Percentiles rank a stretch among this genome's conserved stretches.
phyloP scores from a whole-genome alignment of 768 basidiomycete species.

The Boletus rubropictus region DNA sequence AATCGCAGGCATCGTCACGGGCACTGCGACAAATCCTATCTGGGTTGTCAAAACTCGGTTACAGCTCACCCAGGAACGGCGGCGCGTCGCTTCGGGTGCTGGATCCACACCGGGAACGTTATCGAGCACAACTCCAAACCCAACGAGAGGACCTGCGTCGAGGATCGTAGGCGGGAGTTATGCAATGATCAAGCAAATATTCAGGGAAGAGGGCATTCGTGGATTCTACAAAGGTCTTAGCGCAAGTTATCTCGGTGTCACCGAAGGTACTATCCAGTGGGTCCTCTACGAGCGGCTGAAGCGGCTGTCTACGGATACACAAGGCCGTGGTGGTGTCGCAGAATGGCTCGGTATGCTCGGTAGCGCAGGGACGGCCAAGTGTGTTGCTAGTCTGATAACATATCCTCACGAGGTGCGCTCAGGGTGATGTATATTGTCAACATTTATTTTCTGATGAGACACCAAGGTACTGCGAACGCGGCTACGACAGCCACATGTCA shows the following conservation, averaged over 20 bases:
- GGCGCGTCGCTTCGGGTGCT: conserved; percentile 5
- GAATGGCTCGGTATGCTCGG: conserved; percentile 83
- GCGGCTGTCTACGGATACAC: conserved; percentile 47
- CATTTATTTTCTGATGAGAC: conserved; percentile 1
- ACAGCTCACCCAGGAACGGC: conserved; percentile 53
- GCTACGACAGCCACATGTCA: conserved; percentile 78
- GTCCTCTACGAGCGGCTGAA: conserved; percentile 92
- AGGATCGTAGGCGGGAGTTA: conserved; percentile 48
- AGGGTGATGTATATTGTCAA: background rate
- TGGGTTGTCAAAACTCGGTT: conserved; percentile 99
- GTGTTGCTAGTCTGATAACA: conserved; percentile 88
- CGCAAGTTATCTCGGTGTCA: conserved; percentile 92
- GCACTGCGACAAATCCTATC: conserved; percentile 93
- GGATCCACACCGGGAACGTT: background rate
- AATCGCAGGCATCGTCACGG: conserved; percentile 77
- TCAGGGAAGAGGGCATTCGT: conserved; percentile 71
- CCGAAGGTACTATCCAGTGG: conserved; percentile 97
- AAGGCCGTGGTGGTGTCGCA: conserved; percentile 49
- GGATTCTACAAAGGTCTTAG: conserved; percentile 95
- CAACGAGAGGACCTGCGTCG: conserved; percentile 9
- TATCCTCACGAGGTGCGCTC: conserved; percentile 91
- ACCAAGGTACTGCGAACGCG: conserved; percentile 84
- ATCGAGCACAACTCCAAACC: background rate
- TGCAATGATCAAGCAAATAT: conserved; percentile 64
- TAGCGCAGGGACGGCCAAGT: conserved; percentile 90